Base-by-base conservation (phyloP, 73 alveolate species). In the Paramecium primaurelia region DNA sequence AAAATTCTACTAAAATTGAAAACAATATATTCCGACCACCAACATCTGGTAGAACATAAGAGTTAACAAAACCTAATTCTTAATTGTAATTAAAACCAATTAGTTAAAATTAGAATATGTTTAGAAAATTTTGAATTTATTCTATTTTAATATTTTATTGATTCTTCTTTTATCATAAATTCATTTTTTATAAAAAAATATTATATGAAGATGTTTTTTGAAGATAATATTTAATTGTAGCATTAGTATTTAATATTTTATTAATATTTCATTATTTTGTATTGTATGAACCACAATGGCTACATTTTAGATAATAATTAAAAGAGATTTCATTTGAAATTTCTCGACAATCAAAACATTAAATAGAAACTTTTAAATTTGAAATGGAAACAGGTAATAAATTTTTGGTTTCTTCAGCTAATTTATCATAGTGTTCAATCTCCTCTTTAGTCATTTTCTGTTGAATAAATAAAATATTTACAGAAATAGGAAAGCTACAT, bases 271-370 rank as follows among this genome's bases (percentile, higher is more conserved):
- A 73, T 73, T 73, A 14, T 73, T 73, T 73, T 38, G 87, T 73
- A 73, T 73, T 73, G 47, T 73, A 73, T 37, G 87, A 73, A 12
- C 87, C 87, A 36, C 87, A 73, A 4, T 73, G 38, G 47, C 34
- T 40, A 38, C 87, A 73, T 37, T 73, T 73, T 7, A 73, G 40
- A 73, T 73, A 73, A 12, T 30, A 73, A 37, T 73, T 34, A 28
- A 37, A 73, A 2, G 22, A 37, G 10, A 73, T 38, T 3, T 73
- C 64, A 10, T 73, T 36, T n/a, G 60, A 12, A 3, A 9, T 36
- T 73, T 73, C 0, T 14, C 47, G 12, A 38, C 87, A 73, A 37
- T 73, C 87, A 5, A 37, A 22, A 20, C 87, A 73, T 36, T 3
- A 1, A 6, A 6, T 14, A 2, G 26, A 73, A 73, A 73, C 87